phyloP scores from a whole-genome alignment of 306 rosid genomes.

The Cicer arietinum region DNA sequence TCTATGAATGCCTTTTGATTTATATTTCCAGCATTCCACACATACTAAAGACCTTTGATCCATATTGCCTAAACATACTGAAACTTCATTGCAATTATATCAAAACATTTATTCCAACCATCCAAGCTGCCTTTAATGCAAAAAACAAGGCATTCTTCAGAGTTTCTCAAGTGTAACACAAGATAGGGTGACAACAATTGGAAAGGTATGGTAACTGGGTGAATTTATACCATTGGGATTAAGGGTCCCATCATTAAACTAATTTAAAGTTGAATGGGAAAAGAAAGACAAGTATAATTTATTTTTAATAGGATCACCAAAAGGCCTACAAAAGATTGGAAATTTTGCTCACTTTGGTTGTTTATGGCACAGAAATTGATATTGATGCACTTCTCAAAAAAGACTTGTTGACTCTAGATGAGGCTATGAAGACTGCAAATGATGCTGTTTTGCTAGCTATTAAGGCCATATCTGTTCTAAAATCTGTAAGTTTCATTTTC shows the following conservation, averaged over 20 bases:
- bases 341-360: constrained; percentile 18
- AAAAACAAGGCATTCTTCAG: constrained; percentile 1
- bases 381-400: constrained; percentile 77
- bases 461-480: constrained; percentile 71
- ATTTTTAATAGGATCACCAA: constrained; percentile 15
- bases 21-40: constrained; percentile 22
- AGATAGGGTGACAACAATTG: neutral
- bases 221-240: constrained; percentile 5
- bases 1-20: neutral
- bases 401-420: constrained; percentile 92
- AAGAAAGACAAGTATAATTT: constrained; percentile 22
- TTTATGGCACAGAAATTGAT: constrained; percentile 71
- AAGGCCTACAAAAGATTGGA: constrained; percentile 12
- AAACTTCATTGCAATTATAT: constrained; percentile 23
- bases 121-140: constrained; percentile 2
- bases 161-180: constrained; percentile 14
- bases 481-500: constrained; percentile 70
- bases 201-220: constrained; percentile 17
- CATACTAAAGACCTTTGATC: neutral
- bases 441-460: constrained; percentile 86
- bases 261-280: constrained; percentile 10
- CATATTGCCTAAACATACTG: constrained; percentile 18
- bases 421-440: constrained; percentile 91
- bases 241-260: constrained; percentile 14
- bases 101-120: constrained; percentile 18